These are phyloP conservation scores for Fusarium denticulatum DNA, from an alignment of 2,329 filamentous ascomycete species.

Conservation along the genomic window DNA sequence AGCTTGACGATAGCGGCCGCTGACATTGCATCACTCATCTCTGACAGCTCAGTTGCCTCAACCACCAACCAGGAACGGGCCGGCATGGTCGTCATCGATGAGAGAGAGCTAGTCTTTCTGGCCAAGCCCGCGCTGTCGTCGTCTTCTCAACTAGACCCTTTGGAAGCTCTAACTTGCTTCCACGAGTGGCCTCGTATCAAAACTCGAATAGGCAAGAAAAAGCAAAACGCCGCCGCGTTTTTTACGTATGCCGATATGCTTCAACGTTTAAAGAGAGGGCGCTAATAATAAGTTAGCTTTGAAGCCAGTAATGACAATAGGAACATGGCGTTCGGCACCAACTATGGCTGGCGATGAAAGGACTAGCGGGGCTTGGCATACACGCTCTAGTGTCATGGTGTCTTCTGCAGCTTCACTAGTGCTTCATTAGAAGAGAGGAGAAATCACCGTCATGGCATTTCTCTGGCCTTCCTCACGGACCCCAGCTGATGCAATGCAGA, in stretches of 20 bases:
- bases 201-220: slow-evolving; percentile 24
- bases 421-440: not conserved
- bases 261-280: slow-evolving; percentile 22
- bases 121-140: not conserved
- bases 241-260: slow-evolving; percentile 21
- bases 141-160: not conserved
- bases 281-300: slow-evolving; percentile 1
- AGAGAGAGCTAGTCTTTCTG: not conserved
- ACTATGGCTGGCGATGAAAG: slow-evolving; percentile 27
- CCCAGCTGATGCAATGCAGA: not conserved
- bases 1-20: not conserved
- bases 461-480: not conserved
- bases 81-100: slow-evolving; percentile 3
- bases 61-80: slow-evolving; percentile 27
- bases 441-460: not conserved
- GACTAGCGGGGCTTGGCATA: slow-evolving; percentile 9
- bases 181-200: not conserved
- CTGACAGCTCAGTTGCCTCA: slow-evolving; percentile 25
- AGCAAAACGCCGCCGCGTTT: slow-evolving; percentile 18
- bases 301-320: slow-evolving; percentile 30
- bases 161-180: not conserved
- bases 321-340: slow-evolving; percentile 32
- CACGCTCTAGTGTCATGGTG: not conserved
- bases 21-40: not conserved
- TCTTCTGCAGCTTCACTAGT: slow-evolving; percentile 17